Percentiles rank a stretch among this genome's conserved stretches.
These are phyloP conservation scores for Blastomyces parvus DNA, from an alignment of 2,329 filamentous ascomycete genomes.

Conservation along the genomic window DNA sequence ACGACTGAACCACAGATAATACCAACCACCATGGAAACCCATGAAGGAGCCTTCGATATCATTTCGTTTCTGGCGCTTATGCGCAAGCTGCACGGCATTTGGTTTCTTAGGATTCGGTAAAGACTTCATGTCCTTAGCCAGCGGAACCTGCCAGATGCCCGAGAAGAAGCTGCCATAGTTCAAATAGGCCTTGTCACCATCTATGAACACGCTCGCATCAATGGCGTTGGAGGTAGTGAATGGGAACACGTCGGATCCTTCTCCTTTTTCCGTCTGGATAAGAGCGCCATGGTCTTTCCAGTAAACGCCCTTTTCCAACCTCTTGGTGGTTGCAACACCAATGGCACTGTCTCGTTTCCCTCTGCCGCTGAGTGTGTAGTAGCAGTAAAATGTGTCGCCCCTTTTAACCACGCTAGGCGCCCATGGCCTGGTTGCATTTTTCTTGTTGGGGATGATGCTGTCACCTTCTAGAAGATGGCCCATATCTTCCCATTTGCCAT, in stretches of 20 bases:
- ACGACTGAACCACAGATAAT: constrained; percentile 34
- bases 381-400: constrained; percentile 29
- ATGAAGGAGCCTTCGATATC: constrained; percentile 31
- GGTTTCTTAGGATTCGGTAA: constrained; percentile 19
- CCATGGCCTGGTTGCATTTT: constrained; percentile 27
- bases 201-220: constrained; percentile 25
- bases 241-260: constrained; percentile 21
- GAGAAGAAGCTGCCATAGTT: constrained; percentile 31
- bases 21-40: constrained; percentile 28
- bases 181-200: constrained; percentile 22
- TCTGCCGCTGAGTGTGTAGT: constrained; percentile 25
- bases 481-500: constrained; percentile 26
- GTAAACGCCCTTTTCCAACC: constrained; percentile 16
- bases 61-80: constrained; percentile 17
- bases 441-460: constrained; percentile 23
- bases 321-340: constrained; percentile 26
- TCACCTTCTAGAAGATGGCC: constrained; percentile 25
- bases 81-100: constrained; percentile 24
- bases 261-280: constrained; percentile 25
- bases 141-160: constrained; percentile 29
- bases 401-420: constrained; percentile 26
- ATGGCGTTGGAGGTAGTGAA: constrained; percentile 32
- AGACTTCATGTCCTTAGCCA: constrained; percentile 25
- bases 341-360: constrained; percentile 29
- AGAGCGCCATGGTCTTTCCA: constrained; percentile 32